Evolutionary conservation across 345 rosid species (phyloP).

Genomic region (Anacardium occidentale): DNA sequence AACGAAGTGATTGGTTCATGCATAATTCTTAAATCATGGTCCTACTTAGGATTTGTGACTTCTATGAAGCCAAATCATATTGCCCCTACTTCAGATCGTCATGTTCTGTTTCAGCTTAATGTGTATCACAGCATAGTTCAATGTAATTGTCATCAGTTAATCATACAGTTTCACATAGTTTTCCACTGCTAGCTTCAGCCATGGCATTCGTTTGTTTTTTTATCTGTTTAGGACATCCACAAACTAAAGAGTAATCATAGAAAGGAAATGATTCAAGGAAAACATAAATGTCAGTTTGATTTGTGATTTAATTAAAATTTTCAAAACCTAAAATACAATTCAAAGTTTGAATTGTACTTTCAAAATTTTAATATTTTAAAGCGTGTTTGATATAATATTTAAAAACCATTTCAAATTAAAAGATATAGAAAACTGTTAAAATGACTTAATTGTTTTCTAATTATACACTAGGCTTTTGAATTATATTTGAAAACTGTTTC

Average conservation of each 20-base stretch:
- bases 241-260: not conserved
- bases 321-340: no score
- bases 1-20: not conserved
- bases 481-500: no score
- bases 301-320: no score
- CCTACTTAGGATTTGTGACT: not conserved
- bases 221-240: not conserved
- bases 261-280: not conserved
- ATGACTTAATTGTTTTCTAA: no score
- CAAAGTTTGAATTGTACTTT: no score
- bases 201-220: not conserved
- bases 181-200: not conserved
- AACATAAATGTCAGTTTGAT: no score
- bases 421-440: no score
- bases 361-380: no score
- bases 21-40: not conserved
- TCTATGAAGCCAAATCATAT: not conserved
- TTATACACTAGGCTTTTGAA: no score
- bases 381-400: no score
- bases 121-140: not conserved
- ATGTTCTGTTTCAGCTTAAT: not conserved
- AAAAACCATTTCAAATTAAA: no score
- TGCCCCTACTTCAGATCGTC: not conserved
- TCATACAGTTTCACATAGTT: not conserved
- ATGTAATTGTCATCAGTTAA: not conserved